Evolutionary conservation across 2,329 filamentous ascomycete species (phyloP).

Genomic region (Fusarium heterosporum): DNA sequence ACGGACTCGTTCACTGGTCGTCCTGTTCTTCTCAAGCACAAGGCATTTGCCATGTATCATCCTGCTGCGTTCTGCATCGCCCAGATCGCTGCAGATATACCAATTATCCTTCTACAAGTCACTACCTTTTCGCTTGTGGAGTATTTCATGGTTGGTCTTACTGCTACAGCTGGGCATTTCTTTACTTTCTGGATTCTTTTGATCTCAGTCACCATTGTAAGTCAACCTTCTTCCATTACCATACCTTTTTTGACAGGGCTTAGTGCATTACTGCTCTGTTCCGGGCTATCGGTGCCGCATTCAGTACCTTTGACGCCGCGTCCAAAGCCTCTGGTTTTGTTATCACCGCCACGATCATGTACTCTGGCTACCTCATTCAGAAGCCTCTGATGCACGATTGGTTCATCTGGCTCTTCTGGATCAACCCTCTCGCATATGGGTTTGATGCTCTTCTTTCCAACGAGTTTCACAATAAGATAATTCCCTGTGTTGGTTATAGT

Average conservation of each 20-base stretch:
- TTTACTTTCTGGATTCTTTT: slow-evolving; percentile 72
- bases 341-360: slow-evolving; percentile 67
- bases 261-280: slow-evolving; percentile 70
- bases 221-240: slow-evolving; percentile 28
- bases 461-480: slow-evolving; percentile 71
- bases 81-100: slow-evolving; percentile 65
- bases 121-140: slow-evolving; percentile 67
- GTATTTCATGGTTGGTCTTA: slow-evolving; percentile 74
- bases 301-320: slow-evolving; percentile 67
- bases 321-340: slow-evolving; percentile 66
- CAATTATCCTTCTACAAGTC: slow-evolving; percentile 69
- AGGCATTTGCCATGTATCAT: slow-evolving; percentile 67
- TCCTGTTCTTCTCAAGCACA: slow-evolving; percentile 69
- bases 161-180: slow-evolving; percentile 63
- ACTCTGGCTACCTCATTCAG: slow-evolving; percentile 73
- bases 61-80: slow-evolving; percentile 70
- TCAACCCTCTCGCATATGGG: slow-evolving; percentile 75
- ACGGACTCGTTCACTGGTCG: slow-evolving; percentile 71
- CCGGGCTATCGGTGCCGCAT: slow-evolving; percentile 66
- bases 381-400: slow-evolving; percentile 72
- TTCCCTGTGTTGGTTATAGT: slow-evolving; percentile 62
- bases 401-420: slow-evolving; percentile 73
- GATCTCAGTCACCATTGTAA: slow-evolving; percentile 63
- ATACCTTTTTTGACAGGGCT: no score
- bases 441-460: slow-evolving; percentile 78